Evolutionary conservation across 352 stramenopile genomes (phyloP).

Genomic region (Phytophthora aleatoria): DNA sequence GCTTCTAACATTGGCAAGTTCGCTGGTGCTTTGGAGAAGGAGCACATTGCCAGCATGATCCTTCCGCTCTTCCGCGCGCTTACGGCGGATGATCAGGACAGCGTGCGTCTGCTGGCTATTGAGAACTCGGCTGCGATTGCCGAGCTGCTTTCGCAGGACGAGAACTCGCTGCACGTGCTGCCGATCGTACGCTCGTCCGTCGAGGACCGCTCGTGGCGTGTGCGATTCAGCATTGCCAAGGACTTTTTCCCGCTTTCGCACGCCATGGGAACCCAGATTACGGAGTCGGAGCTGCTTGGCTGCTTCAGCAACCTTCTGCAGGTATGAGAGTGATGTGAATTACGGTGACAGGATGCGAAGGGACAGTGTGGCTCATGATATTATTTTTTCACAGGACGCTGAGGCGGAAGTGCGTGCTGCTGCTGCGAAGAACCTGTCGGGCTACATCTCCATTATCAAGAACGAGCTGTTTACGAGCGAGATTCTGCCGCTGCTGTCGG

Average conservation of each 20-base stretch:
- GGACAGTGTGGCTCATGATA: neutral
- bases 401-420: slow-evolving; percentile 94
- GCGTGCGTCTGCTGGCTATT: slow-evolving; percentile 92
- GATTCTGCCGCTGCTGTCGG: slow-evolving; percentile 89
- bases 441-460: slow-evolving; percentile 93
- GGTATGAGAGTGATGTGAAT: slow-evolving; percentile 32
- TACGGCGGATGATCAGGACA: slow-evolving; percentile 94
- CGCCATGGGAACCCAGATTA: slow-evolving; percentile 80
- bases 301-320: slow-evolving; percentile 93
- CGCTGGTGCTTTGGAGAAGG: slow-evolving; percentile 71
- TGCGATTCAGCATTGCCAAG: slow-evolving; percentile 95
- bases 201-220: slow-evolving; percentile 91
- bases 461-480: slow-evolving; percentile 90
- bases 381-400: slow-evolving; percentile 58
- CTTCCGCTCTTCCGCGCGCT: slow-evolving; percentile 90
- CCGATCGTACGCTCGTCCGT: slow-evolving; percentile 78
- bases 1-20: slow-evolving; percentile 86
- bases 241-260: slow-evolving; percentile 89
- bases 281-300: slow-evolving; percentile 87
- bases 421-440: slow-evolving; percentile 92
- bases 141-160: slow-evolving; percentile 71
- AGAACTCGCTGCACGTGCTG: slow-evolving; percentile 78
- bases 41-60: slow-evolving; percentile 67
- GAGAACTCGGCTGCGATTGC: slow-evolving; percentile 84
- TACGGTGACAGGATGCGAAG: neutral